Evolutionary conservation across 192 early-diverging fungal species (phyloP).

Genomic region (Umbelopsis ramanniana): DNA sequence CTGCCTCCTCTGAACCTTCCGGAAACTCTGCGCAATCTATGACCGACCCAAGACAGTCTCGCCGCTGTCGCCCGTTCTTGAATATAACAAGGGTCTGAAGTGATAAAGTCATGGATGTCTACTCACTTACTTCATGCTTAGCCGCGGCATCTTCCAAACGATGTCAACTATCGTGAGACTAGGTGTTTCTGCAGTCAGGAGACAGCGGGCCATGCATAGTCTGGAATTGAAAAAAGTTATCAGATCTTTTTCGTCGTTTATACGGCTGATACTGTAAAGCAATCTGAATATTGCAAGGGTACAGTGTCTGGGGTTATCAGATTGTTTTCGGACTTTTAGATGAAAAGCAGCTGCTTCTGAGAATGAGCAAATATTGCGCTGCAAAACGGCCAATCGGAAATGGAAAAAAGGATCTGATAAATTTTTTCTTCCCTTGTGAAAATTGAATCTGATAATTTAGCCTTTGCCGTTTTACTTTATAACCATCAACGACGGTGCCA

Average conservation of each 20-base stretch:
- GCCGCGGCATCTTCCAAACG: background rate
- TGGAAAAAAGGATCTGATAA: slow-evolving; percentile 19
- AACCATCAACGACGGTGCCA: too few species aligned
- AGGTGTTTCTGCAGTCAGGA: background rate
- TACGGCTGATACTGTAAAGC: background rate
- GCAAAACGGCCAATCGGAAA: background rate
- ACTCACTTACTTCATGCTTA: too few species aligned
- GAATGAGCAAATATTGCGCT: background rate
- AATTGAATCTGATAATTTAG: background rate
- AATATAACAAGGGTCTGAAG: too few species aligned
- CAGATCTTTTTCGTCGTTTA: background rate
- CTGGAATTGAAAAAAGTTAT: slow-evolving; percentile 1
- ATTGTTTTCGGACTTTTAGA: slow-evolving; percentile 17
- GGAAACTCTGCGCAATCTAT: background rate
- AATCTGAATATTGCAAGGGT: background rate
- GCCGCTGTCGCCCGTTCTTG: too few species aligned
- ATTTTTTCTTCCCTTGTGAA: background rate
- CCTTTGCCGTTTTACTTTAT: too few species aligned
- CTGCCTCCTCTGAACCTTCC: slow-evolving; percentile 1
- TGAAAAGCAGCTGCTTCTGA: background rate
- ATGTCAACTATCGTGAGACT: too few species aligned
- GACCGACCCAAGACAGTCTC: too few species aligned
- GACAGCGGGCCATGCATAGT: background rate
- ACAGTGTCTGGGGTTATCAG: background rate
- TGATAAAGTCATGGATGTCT: too few species aligned